Conservation (phyloP, 2,329 filamentous ascomycete genomes). For the Alternaria dauci region DNA sequence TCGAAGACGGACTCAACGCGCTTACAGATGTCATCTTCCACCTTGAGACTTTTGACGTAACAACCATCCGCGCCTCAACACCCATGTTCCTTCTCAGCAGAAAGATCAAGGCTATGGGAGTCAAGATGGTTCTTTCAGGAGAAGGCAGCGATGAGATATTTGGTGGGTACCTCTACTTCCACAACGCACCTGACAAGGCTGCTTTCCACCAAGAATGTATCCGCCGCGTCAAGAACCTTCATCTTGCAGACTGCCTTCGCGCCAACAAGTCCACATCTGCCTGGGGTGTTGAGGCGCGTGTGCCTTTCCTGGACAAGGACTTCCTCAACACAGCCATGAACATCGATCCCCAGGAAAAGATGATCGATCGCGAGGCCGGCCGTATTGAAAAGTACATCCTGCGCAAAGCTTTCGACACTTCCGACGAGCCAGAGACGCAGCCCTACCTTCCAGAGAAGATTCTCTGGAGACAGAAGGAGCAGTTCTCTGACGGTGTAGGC, state of each 20-base stretch:
- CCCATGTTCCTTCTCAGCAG: slow-evolving; percentile 98
- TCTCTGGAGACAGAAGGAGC: slow-evolving; percentile 98
- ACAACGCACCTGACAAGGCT: slow-evolving; percentile 87
- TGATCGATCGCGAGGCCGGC: slow-evolving; percentile 78
- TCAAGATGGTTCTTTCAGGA: slow-evolving; percentile 98
- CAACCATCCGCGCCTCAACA: slow-evolving; percentile 96
- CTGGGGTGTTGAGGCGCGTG: slow-evolving; percentile 97
- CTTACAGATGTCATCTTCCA: slow-evolving; percentile 98
- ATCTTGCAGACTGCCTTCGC: slow-evolving; percentile 93
- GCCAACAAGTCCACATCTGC: slow-evolving; percentile 99
- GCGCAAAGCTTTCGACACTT: slow-evolving; percentile 95
- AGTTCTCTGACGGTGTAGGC: slow-evolving; percentile 97
- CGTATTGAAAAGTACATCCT: slow-evolving; percentile 97
- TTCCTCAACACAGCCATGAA: slow-evolving; percentile 94
- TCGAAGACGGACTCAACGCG: slow-evolving; percentile 96
- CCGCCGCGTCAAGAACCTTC: slow-evolving; percentile 93
- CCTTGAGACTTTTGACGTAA: slow-evolving; percentile 97
- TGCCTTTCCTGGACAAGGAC: slow-evolving; percentile 96
- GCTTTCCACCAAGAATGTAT: slow-evolving; percentile 97
- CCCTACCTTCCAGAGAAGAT: slow-evolving; percentile 97
- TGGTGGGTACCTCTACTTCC: slow-evolving; percentile 98
- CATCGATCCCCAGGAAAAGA: slow-evolving; percentile 93
- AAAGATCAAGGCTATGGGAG: slow-evolving; percentile 99
- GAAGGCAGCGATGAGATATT: slow-evolving; percentile 99
- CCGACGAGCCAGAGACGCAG: slow-evolving; percentile 78